Evolutionary conservation across 1,284 basidiomycete species (phyloP).

Genomic region (Rhizopogon parksii): DNA sequence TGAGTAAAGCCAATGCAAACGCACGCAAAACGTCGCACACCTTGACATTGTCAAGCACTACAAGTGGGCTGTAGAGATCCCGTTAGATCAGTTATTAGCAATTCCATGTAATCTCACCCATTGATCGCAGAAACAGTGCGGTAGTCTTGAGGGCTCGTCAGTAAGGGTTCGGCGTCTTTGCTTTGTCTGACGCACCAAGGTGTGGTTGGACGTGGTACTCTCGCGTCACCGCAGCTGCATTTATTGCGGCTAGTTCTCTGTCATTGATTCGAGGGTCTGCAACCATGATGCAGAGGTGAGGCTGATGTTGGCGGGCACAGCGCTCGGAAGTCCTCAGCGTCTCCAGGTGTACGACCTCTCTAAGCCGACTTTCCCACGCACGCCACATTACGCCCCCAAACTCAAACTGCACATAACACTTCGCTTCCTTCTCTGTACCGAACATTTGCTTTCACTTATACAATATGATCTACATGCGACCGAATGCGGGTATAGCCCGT

Average conservation of each 20-base stretch:
- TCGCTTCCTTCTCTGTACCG: too few species aligned
- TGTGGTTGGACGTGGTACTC: constrained; percentile 86
- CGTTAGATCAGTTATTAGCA: constrained; percentile 8
- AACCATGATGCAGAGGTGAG: constrained; percentile 33
- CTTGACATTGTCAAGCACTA: constrained; percentile 98
- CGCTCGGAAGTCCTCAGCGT: background rate
- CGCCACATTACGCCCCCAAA: background rate
- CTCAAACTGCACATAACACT: background rate
- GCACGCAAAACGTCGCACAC: constrained; percentile 34
- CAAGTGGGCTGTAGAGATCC: constrained; percentile 65
- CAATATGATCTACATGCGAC: constrained; percentile 1
- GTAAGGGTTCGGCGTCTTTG: constrained; percentile 2
- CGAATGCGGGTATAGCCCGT: background rate
- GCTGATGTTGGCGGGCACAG: constrained; percentile 1
- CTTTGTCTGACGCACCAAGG: constrained; percentile 55
- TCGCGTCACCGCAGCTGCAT: constrained; percentile 80
- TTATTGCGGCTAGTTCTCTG: constrained; percentile 74
- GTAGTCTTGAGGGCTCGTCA: constrained; percentile 62
- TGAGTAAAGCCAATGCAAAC: constrained; percentile 13
- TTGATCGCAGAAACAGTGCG: constrained; percentile 95
- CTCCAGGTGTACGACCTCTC: too few species aligned
- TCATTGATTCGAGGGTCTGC: constrained; percentile 60
- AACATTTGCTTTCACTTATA: background rate
- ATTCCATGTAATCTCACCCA: constrained; percentile 51
- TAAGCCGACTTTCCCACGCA: constrained; percentile 3